Evolutionary conservation across 441 rosid species (phyloP), one percentile per base, ranked within the genome.

Genomic region (Gossypium gossypioides): DNA sequence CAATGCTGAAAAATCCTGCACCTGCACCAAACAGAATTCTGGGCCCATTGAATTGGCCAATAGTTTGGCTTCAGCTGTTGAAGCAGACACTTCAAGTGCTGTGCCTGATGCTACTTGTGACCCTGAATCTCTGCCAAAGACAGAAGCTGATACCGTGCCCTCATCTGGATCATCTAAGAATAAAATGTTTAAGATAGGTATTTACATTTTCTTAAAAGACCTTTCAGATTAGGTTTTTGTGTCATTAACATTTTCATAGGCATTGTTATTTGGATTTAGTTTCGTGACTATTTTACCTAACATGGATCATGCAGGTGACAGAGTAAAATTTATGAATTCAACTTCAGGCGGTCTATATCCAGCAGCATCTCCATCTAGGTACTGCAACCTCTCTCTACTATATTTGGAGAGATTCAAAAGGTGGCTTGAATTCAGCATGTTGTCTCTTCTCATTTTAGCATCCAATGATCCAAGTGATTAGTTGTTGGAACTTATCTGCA

Each of bases 131-230:
- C 88, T 78, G 75, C 79, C 84, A 21, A 88, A 86, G 81, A 66
- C 69, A 55, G 91, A 87, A 77, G 77, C 76, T 72, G 91, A 90
- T 32, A 60, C 80, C 56, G 69, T 76, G 58, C 83, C 90, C 65
- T 82, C 84, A 27, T 84, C 85, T 4, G 89, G 86, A 60, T 71
- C 84, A 73, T 77, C 83, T 46, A 84, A 81, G 80, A 84, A 66
- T 77, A 80, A 78, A 77, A 66, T 81, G 74, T 86, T 90, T 77
- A 88, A 82, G 82, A 77, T 79, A 76, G 96, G 96, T 90, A 81
- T 68, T 69, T 63, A 22, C 56, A 32, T 58, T 56, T 71, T 63
- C 64, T 51, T 22, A 42, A 67, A 6, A 66, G 27, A 25, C 72
- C 27, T 61, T 65, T 58, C 75, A 63, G 27, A 68, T 44, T 74